Conservation (phyloP, 305 asterid genomes). For the Stenogyne calaminthoides region DNA sequence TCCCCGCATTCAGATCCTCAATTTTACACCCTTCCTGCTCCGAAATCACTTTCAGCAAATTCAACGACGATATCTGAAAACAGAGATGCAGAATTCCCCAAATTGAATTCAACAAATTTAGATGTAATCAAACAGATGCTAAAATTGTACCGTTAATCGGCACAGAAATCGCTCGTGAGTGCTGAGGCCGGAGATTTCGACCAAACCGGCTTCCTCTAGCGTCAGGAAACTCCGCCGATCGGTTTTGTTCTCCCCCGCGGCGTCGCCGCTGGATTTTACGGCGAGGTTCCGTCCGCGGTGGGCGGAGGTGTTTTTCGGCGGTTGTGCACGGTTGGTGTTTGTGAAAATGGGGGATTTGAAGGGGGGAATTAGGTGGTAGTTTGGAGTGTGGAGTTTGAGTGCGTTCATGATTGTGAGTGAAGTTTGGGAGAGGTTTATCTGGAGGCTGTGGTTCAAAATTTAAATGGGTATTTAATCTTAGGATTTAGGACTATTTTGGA, state of each 20-base stretch:
- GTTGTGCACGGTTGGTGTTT: background rate
- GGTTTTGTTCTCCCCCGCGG: conserved; percentile 44
- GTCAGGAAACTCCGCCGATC: conserved; percentile 59
- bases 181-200: conserved; percentile 76
- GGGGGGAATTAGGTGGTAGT: conserved; percentile 19
- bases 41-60: conserved; percentile 69
- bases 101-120: background rate
- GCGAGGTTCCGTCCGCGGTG: conserved; percentile 19
- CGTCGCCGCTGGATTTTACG: conserved; percentile 41
- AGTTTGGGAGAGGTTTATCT: background rate
- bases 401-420: conserved; percentile 30
- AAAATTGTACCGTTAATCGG: conserved; percentile 67
- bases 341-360: conserved; percentile 25
- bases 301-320: conserved; percentile 1
- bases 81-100: background rate
- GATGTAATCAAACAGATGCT: background rate
- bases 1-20: conserved; percentile 83
- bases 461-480: background rate
- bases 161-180: conserved; percentile 79
- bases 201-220: conserved; percentile 81
- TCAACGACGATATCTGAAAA: conserved; percentile 73
- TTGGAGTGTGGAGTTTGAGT: conserved; percentile 22
- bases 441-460: background rate
- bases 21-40: conserved; percentile 83
- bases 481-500: background rate